Evolutionary conservation across 208 protist genomes (phyloP).

Genomic region (Giardia duodenalis): DNA sequence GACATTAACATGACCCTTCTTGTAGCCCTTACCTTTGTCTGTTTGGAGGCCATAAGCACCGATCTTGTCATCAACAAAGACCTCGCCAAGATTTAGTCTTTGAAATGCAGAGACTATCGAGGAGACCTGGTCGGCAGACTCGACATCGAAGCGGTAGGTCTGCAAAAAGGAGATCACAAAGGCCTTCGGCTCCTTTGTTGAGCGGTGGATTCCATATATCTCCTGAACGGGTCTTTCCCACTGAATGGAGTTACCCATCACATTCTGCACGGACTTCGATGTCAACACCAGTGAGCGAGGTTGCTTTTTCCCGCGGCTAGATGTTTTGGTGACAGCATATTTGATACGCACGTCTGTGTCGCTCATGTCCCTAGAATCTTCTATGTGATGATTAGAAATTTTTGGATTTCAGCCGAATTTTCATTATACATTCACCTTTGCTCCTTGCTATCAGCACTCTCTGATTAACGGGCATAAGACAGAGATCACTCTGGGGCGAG

Average conservation of each 20-base stretch:
- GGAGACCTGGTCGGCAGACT: neutral
- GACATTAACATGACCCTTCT: too few relatives aligned
- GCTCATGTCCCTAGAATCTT: neutral
- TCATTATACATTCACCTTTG: too few relatives aligned
- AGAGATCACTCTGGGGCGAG: too few relatives aligned
- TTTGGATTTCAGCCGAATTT: neutral
- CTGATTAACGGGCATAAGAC: too few relatives aligned
- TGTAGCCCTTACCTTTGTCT: neutral
- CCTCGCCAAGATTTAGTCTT: neutral
- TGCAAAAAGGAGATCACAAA: neutral
- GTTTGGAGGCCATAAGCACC: neutral
- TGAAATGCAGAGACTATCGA: neutral
- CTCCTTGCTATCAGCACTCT: too few relatives aligned
- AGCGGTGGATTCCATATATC: neutral
- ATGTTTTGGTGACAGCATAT: neutral
- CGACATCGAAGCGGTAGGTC: neutral
- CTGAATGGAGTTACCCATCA: neutral
- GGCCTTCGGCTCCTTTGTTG: neutral
- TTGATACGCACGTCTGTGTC: neutral
- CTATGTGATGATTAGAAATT: neutral
- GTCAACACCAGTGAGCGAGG: neutral
- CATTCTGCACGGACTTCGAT: neutral
- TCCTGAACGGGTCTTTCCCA: neutral
- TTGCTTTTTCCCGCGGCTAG: slow-evolving; percentile 1
- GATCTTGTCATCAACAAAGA: neutral